Conservation (phyloP, 805 yeast species). For the Millerozyma acaciae region DNA sequence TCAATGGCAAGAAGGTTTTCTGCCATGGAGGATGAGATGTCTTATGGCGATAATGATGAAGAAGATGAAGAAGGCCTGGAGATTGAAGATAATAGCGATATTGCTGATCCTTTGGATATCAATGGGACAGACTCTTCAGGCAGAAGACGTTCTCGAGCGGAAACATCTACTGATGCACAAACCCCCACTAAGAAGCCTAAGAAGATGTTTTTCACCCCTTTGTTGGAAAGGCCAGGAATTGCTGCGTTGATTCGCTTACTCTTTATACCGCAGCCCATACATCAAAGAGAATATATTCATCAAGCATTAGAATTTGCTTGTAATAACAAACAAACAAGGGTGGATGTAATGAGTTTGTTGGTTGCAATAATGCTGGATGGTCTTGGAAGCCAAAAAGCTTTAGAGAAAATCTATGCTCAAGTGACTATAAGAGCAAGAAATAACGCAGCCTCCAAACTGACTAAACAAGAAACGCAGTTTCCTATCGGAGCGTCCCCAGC, state of each 20-base stretch:
- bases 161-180: not conserved
- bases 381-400: constrained; percentile 51
- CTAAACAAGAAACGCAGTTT: constrained; percentile 22
- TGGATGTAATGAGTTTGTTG: constrained; percentile 67
- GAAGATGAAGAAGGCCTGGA: constrained; percentile 11
- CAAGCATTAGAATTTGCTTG: constrained; percentile 66
- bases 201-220: constrained; percentile 50
- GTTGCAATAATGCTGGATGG: constrained; percentile 75
- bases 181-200: constrained; percentile 6
- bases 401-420: constrained; percentile 60
- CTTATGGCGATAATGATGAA: constrained; percentile 18
- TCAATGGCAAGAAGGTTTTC: constrained; percentile 40
- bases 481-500: constrained; percentile 67
- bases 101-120: constrained; percentile 1
- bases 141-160: constrained; percentile 12
- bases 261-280: constrained; percentile 67
- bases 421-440: constrained; percentile 47
- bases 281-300: constrained; percentile 59
- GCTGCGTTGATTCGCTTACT: constrained; percentile 67
- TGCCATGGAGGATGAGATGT: constrained; percentile 17
- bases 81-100: constrained; percentile 6
- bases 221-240: constrained; percentile 73
- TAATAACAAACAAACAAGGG: constrained; percentile 71
- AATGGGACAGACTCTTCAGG: constrained; percentile 8
- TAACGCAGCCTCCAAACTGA: constrained; percentile 3